Base-by-base conservation (phyloP, 306 rosid genomes). In the Malus sieversii region DNA sequence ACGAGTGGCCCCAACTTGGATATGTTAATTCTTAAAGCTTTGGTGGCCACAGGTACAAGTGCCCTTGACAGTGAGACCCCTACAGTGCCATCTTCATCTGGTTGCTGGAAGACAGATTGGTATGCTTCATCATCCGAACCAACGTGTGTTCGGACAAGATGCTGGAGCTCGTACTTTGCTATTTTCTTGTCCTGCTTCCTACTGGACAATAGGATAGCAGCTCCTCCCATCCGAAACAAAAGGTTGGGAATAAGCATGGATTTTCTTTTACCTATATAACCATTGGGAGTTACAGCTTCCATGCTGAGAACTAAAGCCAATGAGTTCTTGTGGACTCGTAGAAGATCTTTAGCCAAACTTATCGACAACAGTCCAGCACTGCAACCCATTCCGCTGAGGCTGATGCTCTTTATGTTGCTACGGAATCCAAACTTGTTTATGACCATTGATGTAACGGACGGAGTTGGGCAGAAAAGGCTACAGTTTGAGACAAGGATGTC, bases 151-250 rank as follows among this genome's bases (percentile, higher is more conserved):
- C 90, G 83, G 48, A 91, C 90, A 68, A 89, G 86, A 76, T 82
- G 88, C 71, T 84, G 83, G 51, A 93, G 93, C 80, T 85, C 74
- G 69, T 91, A 87, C 77, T 89, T 89, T 1, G 90, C 90, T n/a
- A 32, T 73, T 27, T 32, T 10, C 81, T 76, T 81, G 76, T 91
- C 93, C 52, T 77, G 75, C 53, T 87, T 83, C 77, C 76, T 85
- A 71, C 83, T 89, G 2, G 96, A 91, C 20, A 89, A 84, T 67
- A 93, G 79, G 68, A 89, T 75, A 35, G 91, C 91, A 11, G 89
- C 92, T 72, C 96, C 93, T 4, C 91, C 96, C 97, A 86, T 93
- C 71, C 85, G 72, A 60, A 93, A 93, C 79, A 93, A 72, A 13
- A 74, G 79, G 58, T 91, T 93, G 0, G 93, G 72, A 40, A 93